Conservation (phyloP, 2,329 filamentous ascomycete genomes). For the Rasamsonia emersonii region DNA sequence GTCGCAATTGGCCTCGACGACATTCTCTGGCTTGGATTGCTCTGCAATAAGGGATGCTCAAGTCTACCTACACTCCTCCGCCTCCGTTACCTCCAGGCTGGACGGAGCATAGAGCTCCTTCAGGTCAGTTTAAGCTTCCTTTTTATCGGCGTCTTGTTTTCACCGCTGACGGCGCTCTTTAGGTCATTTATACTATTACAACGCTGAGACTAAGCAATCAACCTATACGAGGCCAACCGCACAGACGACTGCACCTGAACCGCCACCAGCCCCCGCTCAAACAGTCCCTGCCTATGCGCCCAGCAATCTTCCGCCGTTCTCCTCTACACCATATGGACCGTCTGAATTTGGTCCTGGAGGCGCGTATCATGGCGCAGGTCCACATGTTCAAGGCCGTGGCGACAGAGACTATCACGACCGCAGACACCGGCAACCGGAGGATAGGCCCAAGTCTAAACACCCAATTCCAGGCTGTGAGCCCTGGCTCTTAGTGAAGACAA, state of each 20-base stretch:
- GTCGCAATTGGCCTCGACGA: neutral
- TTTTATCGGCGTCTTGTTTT: too few species aligned
- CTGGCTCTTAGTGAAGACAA: slow-evolving; percentile 91
- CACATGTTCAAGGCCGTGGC: slow-evolving; percentile 31
- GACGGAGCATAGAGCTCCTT: slow-evolving; percentile 88
- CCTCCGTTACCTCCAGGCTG: slow-evolving; percentile 68
- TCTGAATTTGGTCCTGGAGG: slow-evolving; percentile 18
- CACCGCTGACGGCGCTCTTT: slow-evolving; percentile 11
- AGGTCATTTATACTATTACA: slow-evolving; percentile 85
- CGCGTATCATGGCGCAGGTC: slow-evolving; percentile 10
- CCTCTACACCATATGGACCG: slow-evolving; percentile 22
- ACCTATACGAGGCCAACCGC: slow-evolving; percentile 71
- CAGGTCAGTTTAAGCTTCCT: slow-evolving; percentile 40
- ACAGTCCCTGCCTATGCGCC: slow-evolving; percentile 20
- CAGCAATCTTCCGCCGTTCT: slow-evolving; percentile 27
- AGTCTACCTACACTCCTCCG: slow-evolving; percentile 63
- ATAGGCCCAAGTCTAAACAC: slow-evolving; percentile 73
- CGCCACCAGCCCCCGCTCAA: slow-evolving; percentile 34
- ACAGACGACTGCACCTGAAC: slow-evolving; percentile 14
- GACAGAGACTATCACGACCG: slow-evolving; percentile 50
- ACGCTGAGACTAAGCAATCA: slow-evolving; percentile 70
- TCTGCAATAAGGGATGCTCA: slow-evolving; percentile 49
- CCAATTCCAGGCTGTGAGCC: slow-evolving; percentile 72
- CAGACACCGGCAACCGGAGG: slow-evolving; percentile 59
- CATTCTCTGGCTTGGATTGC: neutral